A percentile compares a stretch with the other conserved stretches of the same genome.
Conservation (phyloP, 305 asterid species). For the Plantago coronopus region DNA sequence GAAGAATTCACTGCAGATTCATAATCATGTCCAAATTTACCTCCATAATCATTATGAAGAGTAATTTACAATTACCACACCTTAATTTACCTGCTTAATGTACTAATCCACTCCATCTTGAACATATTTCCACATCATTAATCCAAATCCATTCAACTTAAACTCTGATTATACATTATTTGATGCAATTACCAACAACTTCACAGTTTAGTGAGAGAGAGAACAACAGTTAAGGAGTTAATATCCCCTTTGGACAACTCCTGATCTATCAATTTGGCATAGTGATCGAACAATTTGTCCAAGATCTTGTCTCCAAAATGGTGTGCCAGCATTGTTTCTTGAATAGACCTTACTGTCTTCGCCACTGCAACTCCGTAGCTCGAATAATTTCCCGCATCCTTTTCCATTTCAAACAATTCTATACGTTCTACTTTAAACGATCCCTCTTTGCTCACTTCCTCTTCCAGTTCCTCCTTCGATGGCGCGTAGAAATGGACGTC, state of each 20-base stretch:
- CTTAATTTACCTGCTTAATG: too few relatives aligned
- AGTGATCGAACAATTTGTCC: constrained; percentile 49
- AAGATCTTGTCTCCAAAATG: constrained; percentile 63
- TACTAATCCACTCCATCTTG: too few relatives aligned
- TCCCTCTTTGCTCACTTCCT: constrained; percentile 50
- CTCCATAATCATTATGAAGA: too few relatives aligned
- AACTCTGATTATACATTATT: too few relatives aligned
- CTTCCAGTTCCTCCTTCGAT: constrained; percentile 62
- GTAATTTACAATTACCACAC: too few relatives aligned
- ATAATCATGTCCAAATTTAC: too few relatives aligned
- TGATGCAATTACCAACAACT: not conserved
- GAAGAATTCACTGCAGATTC: too few relatives aligned
- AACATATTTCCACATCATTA: too few relatives aligned
- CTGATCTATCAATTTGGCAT: constrained; percentile 64
- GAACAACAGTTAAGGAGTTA: constrained; percentile 37
- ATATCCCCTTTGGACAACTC: constrained; percentile 45
- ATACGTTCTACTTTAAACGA: constrained; percentile 45
- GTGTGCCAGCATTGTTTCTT: constrained; percentile 66
- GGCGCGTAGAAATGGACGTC: constrained; percentile 85
- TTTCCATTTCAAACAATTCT: constrained; percentile 53
- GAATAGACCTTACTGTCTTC: constrained; percentile 71
- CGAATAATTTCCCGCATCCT: constrained; percentile 24
- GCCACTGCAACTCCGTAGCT: constrained; percentile 72
- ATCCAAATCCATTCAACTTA: too few relatives aligned
- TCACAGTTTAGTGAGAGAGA: constrained; percentile 50